Conservation (phyloP, 2,329 filamentous ascomycete genomes). For the Leptographium procerum region DNA sequence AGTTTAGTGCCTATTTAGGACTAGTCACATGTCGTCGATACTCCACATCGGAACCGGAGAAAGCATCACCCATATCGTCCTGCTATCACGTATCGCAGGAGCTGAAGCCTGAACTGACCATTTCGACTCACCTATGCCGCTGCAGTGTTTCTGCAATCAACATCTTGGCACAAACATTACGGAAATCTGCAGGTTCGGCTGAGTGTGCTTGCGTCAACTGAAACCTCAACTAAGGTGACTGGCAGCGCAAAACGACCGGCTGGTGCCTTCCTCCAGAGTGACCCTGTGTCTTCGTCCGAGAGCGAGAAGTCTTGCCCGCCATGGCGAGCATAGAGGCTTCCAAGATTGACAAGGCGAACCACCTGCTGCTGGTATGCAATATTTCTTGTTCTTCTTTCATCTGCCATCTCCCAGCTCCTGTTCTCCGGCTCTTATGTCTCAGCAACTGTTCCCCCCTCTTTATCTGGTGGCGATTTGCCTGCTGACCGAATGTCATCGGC, state of each 20-base stretch:
- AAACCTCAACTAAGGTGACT: too few species aligned
- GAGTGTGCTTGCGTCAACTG: too few species aligned
- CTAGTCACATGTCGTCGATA: neutral
- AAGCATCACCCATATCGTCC: neutral
- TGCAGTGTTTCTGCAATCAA: neutral
- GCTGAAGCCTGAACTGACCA: neutral
- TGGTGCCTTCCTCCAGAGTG: too few species aligned
- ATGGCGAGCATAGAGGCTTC: constrained; percentile 53
- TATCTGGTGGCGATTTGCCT: neutral
- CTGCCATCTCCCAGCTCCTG: constrained; percentile 1
- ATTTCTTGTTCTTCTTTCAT: neutral
- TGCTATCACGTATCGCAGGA: neutral
- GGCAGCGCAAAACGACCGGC: too few species aligned
- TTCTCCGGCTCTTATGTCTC: neutral
- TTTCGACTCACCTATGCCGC: neutral
- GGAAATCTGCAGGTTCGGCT: too few species aligned
- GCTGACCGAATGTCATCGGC: neutral
- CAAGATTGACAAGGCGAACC: constrained; percentile 62
- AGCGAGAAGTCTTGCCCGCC: neutral
- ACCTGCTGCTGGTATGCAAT: constrained; percentile 62
- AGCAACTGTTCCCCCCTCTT: neutral
- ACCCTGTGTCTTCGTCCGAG: neutral
- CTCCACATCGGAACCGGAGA: neutral
- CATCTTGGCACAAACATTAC: too few species aligned
- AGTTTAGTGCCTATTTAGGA: neutral